Conservation (phyloP, 2,329 filamentous ascomycete genomes). For the Trichoderma lentiforme region DNA sequence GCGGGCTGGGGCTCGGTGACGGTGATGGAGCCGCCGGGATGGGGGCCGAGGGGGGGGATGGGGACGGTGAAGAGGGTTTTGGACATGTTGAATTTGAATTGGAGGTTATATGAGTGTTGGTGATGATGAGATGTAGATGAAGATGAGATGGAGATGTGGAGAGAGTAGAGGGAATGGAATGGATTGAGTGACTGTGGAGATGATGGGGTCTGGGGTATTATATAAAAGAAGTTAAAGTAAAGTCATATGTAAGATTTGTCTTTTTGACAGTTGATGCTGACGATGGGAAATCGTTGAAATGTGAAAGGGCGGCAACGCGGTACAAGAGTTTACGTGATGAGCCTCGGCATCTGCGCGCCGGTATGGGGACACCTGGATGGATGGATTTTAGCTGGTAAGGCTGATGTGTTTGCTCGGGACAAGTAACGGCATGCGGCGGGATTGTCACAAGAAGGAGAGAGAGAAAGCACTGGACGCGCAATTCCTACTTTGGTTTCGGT, state of each 20-base stretch:
- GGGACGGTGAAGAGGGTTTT: conserved; percentile 43
- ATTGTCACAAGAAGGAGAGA: background rate
- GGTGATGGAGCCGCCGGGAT: conserved; percentile 56
- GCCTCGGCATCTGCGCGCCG: background rate
- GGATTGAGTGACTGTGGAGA: background rate
- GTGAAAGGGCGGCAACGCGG: background rate
- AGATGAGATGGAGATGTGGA: background rate
- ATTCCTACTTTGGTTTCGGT: background rate
- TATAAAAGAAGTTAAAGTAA: background rate
- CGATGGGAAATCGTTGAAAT: background rate
- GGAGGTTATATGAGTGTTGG: no score
- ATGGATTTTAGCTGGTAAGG: background rate
- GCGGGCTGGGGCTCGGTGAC: conserved; percentile 58
- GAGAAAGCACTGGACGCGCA: no score
- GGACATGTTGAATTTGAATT: conserved; percentile 17
- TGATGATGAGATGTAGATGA: background rate
- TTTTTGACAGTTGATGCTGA: background rate
- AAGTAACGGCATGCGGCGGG: no score
- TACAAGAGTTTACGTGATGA: background rate
- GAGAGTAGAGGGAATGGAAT: background rate
- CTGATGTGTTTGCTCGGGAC: background rate
- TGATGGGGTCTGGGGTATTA: background rate
- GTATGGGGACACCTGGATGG: background rate
- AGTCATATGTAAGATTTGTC: background rate
- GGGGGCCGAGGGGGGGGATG: conserved; percentile 46